phyloP scores from a whole-genome alignment of 768 basidiomycete genomes.

The Auricularia cornea region DNA sequence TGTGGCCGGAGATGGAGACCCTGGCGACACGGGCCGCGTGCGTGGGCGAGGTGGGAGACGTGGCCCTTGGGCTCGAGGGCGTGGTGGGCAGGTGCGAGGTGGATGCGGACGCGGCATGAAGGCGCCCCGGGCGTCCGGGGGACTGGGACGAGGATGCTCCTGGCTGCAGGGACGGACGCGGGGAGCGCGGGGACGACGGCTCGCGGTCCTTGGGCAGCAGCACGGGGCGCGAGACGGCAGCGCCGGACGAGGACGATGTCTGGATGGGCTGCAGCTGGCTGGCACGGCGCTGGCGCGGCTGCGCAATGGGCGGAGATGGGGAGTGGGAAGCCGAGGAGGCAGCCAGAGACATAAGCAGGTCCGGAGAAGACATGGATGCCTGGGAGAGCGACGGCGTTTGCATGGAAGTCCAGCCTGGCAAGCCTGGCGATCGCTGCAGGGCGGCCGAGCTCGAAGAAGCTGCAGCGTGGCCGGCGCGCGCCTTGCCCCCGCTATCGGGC shows the following conservation, averaged over 20 bases:
- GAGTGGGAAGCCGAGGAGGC: background rate
- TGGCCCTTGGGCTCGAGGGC: conserved; percentile 16
- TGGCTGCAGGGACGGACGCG: conserved; percentile 31
- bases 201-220: conserved; percentile 27
- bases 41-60: background rate
- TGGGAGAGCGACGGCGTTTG: conserved; percentile 57
- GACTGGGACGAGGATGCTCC: conserved; percentile 33
- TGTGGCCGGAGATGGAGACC: background rate
- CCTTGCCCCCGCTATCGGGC: conserved; percentile 1
- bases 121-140: conserved; percentile 33
- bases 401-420: conserved; percentile 51
- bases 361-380: conserved; percentile 69
- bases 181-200: conserved; percentile 32
- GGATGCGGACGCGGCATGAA: conserved; percentile 41
- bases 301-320: background rate
- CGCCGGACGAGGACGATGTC: conserved; percentile 17
- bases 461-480: background rate
- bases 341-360: conserved; percentile 34
- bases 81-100: conserved; percentile 39
- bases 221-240: conserved; percentile 19
- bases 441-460: background rate
- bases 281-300: conserved; percentile 27
- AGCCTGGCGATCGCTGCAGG: conserved; percentile 28
- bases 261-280: conserved; percentile 48
- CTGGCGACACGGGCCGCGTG: conserved; percentile 1